These are phyloP conservation scores for Didymosphaeria variabile DNA, from an alignment of 2,329 filamentous ascomycete species.

Conservation along the genomic window DNA sequence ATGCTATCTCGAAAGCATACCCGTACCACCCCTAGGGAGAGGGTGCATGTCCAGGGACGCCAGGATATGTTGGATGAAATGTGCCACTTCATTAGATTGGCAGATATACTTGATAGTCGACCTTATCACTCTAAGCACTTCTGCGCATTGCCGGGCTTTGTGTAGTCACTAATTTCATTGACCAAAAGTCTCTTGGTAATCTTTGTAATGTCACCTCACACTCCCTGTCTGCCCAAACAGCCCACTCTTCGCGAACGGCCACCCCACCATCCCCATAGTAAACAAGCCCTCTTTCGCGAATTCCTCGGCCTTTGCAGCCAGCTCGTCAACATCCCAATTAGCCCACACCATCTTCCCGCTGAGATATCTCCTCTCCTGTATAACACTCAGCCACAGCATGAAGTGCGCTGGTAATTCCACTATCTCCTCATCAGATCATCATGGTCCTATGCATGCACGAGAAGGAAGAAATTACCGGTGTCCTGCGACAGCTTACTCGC, in stretches of 20 bases:
- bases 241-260: conserved; percentile 19
- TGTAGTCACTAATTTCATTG: too few relatives aligned
- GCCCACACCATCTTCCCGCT: conserved; percentile 19
- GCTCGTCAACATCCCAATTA: conserved; percentile 37
- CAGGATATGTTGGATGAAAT: too few relatives aligned
- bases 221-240: background rate
- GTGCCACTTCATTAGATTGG: too few relatives aligned
- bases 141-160: too few relatives aligned
- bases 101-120: too few relatives aligned
- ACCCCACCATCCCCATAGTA: conserved; percentile 28
- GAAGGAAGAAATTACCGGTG: conserved; percentile 22
- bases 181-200: too few relatives aligned
- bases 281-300: conserved; percentile 25
- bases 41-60: too few relatives aligned
- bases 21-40: too few relatives aligned
- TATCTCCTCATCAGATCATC: background rate
- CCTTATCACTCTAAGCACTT: too few relatives aligned
- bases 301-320: conserved; percentile 30
- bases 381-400: conserved; percentile 19
- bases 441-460: background rate
- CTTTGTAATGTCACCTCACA: background rate
- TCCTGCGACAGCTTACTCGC: conserved; percentile 27
- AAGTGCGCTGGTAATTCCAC: conserved; percentile 19
- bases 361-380: conserved; percentile 14
- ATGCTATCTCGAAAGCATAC: too few relatives aligned